Percentiles rank a stretch among this genome's conserved stretches.
phyloP scores from a whole-genome alignment of 305 asterid genomes.

The Fraxinus baroniana region DNA sequence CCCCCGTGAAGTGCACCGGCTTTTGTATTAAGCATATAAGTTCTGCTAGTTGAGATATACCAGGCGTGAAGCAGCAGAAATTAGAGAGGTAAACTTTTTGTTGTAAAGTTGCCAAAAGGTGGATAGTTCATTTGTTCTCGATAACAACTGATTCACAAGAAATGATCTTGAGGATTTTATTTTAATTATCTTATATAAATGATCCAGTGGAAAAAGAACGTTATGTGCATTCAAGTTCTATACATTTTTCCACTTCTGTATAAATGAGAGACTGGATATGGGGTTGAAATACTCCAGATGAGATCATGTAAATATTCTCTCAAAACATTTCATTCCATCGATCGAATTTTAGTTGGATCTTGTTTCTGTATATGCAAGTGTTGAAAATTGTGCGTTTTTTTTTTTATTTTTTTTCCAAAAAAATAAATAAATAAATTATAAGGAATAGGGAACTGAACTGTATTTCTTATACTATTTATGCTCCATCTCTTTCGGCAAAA shows the following conservation, averaged over 20 bases:
- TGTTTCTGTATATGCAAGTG: not conserved
- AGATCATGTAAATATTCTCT: not conserved
- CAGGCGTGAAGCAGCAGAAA: not conserved
- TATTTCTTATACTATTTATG: not conserved
- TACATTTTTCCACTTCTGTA: not conserved
- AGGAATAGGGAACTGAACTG: not conserved
- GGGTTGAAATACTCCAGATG: not conserved
- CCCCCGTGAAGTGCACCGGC: not conserved
- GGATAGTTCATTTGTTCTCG: not conserved
- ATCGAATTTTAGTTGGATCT: not conserved
- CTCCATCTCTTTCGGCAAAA: not conserved
- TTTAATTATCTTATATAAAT: not conserved
- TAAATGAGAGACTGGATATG: not conserved
- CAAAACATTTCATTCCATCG: not conserved
- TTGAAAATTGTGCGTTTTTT: not conserved
- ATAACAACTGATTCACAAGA: not conserved
- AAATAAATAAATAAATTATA: too few species aligned
- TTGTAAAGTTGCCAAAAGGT: not conserved
- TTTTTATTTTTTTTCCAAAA: too few species aligned
- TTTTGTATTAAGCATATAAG: not conserved
- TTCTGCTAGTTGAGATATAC: not conserved
- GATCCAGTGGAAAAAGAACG: not conserved
- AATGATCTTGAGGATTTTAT: not conserved
- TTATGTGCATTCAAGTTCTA: not conserved
- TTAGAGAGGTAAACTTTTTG: not conserved